These are phyloP conservation scores for Cyclotella kingstonii DNA, from an alignment of 108 stramenopile genomes.

Conservation along the genomic window DNA sequence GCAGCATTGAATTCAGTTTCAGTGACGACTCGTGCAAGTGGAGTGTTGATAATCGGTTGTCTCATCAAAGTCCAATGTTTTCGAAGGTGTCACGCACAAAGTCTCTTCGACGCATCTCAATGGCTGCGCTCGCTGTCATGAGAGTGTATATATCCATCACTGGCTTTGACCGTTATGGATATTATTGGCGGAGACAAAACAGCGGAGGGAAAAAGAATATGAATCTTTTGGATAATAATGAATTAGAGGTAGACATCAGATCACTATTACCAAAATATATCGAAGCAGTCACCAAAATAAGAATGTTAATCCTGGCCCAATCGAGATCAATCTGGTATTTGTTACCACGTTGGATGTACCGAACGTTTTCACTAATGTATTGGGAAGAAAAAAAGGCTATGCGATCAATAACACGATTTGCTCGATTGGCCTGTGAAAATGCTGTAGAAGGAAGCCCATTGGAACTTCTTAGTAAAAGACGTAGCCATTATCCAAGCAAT, in stretches of 20 bases:
- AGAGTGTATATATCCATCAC: too few relatives aligned
- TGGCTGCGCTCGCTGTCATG: too few relatives aligned
- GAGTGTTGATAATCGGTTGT: too few relatives aligned
- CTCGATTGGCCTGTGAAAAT: slow-evolving; percentile 57
- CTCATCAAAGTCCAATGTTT: too few relatives aligned
- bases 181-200: too few relatives aligned
- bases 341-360: slow-evolving; percentile 82
- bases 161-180: too few relatives aligned
- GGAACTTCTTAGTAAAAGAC: slow-evolving; percentile 31
- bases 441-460: slow-evolving; percentile 69
- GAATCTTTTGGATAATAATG: background rate
- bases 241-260: slow-evolving; percentile 19
- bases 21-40: too few relatives aligned
- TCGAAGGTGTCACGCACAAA: too few relatives aligned
- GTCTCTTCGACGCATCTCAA: too few relatives aligned
- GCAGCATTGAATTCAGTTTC: slow-evolving; percentile 31
- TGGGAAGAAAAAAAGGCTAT: slow-evolving; percentile 77
- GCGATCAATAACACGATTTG: slow-evolving; percentile 77
- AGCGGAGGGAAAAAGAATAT: background rate
- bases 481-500: slow-evolving; percentile 35
- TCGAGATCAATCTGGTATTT: slow-evolving; percentile 90
- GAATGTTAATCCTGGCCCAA: slow-evolving; percentile 90
- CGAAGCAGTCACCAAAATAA: slow-evolving; percentile 78
- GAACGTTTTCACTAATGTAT: slow-evolving; percentile 73
- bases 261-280: slow-evolving; percentile 65